phyloP scores from a whole-genome alignment of 768 basidiomycete genomes.

The Tricholomella constricta region DNA sequence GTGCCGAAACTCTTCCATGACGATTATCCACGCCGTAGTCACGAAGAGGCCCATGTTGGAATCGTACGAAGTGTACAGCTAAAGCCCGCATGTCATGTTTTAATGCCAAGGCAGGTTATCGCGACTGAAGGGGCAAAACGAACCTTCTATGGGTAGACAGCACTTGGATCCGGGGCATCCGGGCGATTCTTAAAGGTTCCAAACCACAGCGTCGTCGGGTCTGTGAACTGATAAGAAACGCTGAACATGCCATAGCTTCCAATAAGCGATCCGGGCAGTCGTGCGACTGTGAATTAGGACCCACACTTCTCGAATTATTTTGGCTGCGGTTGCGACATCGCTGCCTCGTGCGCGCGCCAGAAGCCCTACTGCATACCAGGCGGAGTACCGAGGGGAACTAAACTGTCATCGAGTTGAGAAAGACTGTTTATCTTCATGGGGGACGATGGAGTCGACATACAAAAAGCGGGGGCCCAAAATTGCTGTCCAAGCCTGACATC shows the following conservation, averaged over 20 bases:
- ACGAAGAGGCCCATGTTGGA: conserved; percentile 28
- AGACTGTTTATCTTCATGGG: neutral
- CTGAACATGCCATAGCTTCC: too few relatives aligned
- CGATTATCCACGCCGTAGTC: conserved; percentile 31
- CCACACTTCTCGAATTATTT: conserved; percentile 26
- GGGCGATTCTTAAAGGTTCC: conserved; percentile 24
- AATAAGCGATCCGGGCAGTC: too few relatives aligned
- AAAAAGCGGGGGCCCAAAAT: conserved; percentile 26
- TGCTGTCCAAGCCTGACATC: conserved; percentile 25
- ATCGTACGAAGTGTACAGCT: conserved; percentile 30
- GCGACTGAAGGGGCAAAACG: too few relatives aligned
- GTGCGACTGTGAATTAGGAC: too few relatives aligned
- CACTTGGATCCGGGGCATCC: neutral
- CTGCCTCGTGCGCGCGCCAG: conserved; percentile 27
- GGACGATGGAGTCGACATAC: conserved; percentile 14
- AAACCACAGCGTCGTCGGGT: conserved; percentile 30
- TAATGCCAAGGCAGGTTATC: too few relatives aligned
- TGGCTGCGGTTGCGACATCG: conserved; percentile 23
- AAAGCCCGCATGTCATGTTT: too few relatives aligned
- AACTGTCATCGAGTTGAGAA: conserved; percentile 17
- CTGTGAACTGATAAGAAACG: conserved; percentile 21
- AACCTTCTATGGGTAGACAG: neutral
- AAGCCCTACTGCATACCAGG: conserved; percentile 32
- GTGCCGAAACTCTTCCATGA: conserved; percentile 31
- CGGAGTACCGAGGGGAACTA: conserved; percentile 29